phyloP scores from a whole-genome alignment of 1,284 basidiomycete genomes.

The Sanghuangporus baumii region DNA sequence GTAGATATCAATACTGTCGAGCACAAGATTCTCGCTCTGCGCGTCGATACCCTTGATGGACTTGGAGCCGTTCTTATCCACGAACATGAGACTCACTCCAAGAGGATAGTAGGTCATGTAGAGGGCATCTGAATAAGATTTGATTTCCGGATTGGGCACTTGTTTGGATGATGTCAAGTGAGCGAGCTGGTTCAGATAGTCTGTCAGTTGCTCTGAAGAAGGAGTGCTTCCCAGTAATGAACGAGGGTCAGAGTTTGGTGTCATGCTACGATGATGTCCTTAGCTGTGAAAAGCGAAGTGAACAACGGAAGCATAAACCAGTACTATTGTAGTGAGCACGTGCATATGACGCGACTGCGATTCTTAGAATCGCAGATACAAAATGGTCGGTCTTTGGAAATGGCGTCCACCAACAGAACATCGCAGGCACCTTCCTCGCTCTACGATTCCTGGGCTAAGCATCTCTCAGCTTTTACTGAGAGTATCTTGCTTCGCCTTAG shows the following conservation, averaged over 20 bases:
- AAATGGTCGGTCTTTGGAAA: background rate
- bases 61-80: constrained; percentile 54
- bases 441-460: background rate
- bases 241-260: constrained; percentile 7
- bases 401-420: background rate
- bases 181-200: constrained; percentile 39
- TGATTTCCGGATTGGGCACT: constrained; percentile 51
- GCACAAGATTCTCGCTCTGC: constrained; percentile 39
- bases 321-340: background rate
- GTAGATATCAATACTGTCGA: constrained; percentile 80
- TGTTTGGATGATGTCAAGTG: constrained; percentile 20
- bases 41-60: constrained; percentile 41
- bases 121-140: constrained; percentile 73
- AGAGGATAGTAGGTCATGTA: constrained; percentile 80
- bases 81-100: constrained; percentile 75
- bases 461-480: background rate
- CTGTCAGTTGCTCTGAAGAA: constrained; percentile 37
- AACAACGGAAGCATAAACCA: background rate
- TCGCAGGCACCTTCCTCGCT: background rate
- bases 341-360: background rate
- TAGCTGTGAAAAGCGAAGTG: background rate
- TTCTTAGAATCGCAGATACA: background rate
- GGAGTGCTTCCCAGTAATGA: constrained; percentile 35
- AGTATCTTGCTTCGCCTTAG: constrained; percentile 29
- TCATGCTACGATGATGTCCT: background rate